Percentiles rank a stretch among this genome's conserved stretches.
These are phyloP conservation scores for Pterulicium gracile DNA, from an alignment of 1,284 basidiomycete species.

Conservation along the genomic window DNA sequence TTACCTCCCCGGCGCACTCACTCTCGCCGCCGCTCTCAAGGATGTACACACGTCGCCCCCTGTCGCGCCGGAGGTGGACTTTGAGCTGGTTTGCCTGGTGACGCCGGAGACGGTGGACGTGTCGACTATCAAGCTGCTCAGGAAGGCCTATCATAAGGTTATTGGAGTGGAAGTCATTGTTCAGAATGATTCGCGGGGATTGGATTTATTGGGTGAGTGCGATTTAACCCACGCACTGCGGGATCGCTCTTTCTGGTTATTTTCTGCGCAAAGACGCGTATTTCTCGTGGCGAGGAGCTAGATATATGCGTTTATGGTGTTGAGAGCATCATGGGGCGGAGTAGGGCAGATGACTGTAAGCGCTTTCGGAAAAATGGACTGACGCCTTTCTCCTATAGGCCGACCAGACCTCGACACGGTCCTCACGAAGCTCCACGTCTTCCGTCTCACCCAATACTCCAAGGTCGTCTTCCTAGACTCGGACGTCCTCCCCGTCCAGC, in stretches of 20 bases:
- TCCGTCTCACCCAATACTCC: conserved; percentile 79
- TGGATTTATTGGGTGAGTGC: conserved; percentile 47
- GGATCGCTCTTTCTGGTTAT: conserved; percentile 1
- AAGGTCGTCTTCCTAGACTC: conserved; percentile 95
- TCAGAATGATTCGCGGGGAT: conserved; percentile 49
- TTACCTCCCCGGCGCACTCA: conserved; percentile 89
- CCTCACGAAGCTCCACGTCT: conserved; percentile 92
- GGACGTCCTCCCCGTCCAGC: conserved; percentile 84
- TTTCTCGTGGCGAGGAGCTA: too few species aligned
- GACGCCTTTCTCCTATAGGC: conserved; percentile 35
- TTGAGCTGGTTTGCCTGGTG: conserved; percentile 86
- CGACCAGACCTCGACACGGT: conserved; percentile 87
- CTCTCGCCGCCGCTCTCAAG: conserved; percentile 73
- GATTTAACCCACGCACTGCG: too few species aligned
- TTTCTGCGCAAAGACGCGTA: conserved; percentile 4
- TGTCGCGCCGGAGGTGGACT: conserved; percentile 48
- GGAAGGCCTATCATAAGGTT: conserved; percentile 76
- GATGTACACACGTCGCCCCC: conserved; percentile 60
- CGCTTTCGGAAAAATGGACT: too few species aligned
- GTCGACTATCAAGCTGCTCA: conserved; percentile 71
- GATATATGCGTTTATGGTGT: too few species aligned
- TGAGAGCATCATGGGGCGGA: too few species aligned
- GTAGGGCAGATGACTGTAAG: too few species aligned
- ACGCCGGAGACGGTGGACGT: conserved; percentile 90
- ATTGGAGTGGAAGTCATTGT: conserved; percentile 86